Percentiles rank a stretch among this genome's conserved stretches.
Evolutionary conservation across 2,329 filamentous ascomycete genomes (phyloP).

Genomic region (Colletotrichum chrysophilum): DNA sequence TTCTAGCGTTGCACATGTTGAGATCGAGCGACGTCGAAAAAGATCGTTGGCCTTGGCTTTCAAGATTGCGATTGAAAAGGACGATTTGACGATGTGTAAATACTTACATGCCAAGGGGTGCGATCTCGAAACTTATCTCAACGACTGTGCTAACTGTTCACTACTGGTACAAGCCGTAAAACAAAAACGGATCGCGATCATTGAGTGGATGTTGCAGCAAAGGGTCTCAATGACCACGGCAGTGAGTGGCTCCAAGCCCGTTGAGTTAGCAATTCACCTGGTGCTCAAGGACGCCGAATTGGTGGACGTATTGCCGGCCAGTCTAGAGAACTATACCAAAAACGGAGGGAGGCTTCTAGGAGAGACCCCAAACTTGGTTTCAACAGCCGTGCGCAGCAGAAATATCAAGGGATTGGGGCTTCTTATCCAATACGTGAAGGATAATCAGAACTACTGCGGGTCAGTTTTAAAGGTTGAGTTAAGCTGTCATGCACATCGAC

Average conservation of each 20-base stretch:
- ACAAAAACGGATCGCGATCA: background rate
- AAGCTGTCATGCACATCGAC: too few species aligned
- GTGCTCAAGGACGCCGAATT: background rate
- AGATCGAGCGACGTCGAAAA: too few species aligned
- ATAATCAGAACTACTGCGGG: background rate
- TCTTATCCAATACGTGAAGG: background rate
- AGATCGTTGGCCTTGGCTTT: too few species aligned
- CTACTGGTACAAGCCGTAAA: background rate
- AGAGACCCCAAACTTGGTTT: rapidly evolving
- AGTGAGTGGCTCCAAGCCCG: rapidly evolving
- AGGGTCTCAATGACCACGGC: rapidly evolving
- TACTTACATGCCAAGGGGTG: background rate
- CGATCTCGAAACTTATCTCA: background rate
- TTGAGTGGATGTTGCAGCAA: background rate
- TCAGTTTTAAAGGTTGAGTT: background rate
- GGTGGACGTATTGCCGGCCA: background rate
- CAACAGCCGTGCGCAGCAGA: rapidly evolving
- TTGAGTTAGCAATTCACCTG: background rate
- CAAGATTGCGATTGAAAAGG: background rate
- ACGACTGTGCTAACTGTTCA: background rate
- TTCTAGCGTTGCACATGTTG: too few species aligned
- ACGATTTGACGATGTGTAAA: background rate
- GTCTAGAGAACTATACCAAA: background rate
- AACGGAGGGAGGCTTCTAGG: background rate
- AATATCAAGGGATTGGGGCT: background rate